These are phyloP conservation scores for Lichtheimia ramosa DNA, from an alignment of 371 early-diverging fungal genomes.

Conservation along the genomic window DNA sequence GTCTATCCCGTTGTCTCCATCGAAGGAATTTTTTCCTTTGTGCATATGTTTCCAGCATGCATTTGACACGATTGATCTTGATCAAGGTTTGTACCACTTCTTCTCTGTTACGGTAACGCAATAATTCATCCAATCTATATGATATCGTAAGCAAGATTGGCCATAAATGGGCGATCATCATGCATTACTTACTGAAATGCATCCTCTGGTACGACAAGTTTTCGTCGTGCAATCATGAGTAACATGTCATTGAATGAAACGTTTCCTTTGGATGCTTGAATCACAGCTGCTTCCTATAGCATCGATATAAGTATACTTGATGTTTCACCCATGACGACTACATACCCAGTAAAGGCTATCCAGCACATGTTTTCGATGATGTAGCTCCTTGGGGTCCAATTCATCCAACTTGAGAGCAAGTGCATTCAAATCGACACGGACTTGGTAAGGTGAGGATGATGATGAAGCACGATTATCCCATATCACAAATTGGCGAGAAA, in stretches of 20 bases:
- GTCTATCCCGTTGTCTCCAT: slow-evolving; percentile 16
- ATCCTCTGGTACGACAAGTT: slow-evolving; percentile 55
- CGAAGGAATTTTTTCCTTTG: slow-evolving; percentile 42
- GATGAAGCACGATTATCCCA: background rate
- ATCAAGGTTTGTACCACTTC: slow-evolving; percentile 42
- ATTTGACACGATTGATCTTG: slow-evolving; percentile 44
- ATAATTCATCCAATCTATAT: slow-evolving; percentile 40
- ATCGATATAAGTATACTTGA: slow-evolving; percentile 11
- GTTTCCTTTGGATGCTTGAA: slow-evolving; percentile 35
- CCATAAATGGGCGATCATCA: background rate
- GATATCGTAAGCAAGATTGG: background rate
- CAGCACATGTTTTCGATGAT: slow-evolving; percentile 31
- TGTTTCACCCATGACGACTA: background rate
- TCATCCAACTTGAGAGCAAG: slow-evolving; percentile 27
- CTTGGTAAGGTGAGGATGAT: slow-evolving; percentile 18
- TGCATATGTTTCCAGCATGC: slow-evolving; percentile 43
- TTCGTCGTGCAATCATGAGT: slow-evolving; percentile 55
- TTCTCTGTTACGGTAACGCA: slow-evolving; percentile 40
- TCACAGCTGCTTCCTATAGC: slow-evolving; percentile 26
- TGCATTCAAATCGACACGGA: slow-evolving; percentile 21
- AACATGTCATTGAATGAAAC: slow-evolving; percentile 64
- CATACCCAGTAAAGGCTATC: slow-evolving; percentile 47
- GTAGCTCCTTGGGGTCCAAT: slow-evolving; percentile 29
- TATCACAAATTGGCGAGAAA: slow-evolving; percentile 19
- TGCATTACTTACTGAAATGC: slow-evolving; percentile 36